Base-by-base conservation (phyloP, 768 basidiomycete species). In the Leucosporidium yakuticum region DNA sequence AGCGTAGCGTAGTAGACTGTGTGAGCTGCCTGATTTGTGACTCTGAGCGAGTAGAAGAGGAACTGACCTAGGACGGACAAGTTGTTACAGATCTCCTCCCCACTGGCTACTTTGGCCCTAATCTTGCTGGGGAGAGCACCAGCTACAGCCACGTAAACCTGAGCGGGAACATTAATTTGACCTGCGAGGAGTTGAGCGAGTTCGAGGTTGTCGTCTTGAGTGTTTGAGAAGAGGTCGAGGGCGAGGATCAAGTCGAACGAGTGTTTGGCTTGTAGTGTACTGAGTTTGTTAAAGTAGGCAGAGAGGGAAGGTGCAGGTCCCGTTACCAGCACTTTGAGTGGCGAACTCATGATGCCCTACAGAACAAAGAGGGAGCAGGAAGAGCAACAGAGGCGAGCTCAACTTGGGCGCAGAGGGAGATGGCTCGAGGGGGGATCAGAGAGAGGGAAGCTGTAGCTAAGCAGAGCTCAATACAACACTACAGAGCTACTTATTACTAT, bases 81-180 rank as follows among this genome's bases (percentile, higher is more conserved):
- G 75, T 92, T 91, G 70, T 84, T 83, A 76, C 86, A 87, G 31
- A 98, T 75, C 76, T 93, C 87, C 49, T 90, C 91, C 2, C 87
- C 86, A 3, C 85, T 83, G 25, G 85, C 83, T 75, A 90, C 88
- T 77, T 86, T 88, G 70, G 87, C 85, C 66, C 90, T 84, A 23
- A 96, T 86, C 32, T 80, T 77, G 55, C 83, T 81, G 7, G 93
- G 91, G 20, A 97, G 78, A 2, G 88, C 85, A 71, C 86, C 80
- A 62, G 86, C 84, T 77, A 92, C 87, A 85, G 92, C 93, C 66
- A 96, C 86, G 80, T 95, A 97, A 74, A 91, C 93, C 75, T 90
- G 88, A 23, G 95, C 80, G 17, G 94, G 90, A 34, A 86, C 91
- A 80, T 87, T 83, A 44, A 92, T 75, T 29, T 81, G 79, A 0